A percentile compares a stretch with the other conserved stretches of the same genome.
Evolutionary conservation across 108 stramenopile genomes (phyloP).

Genomic region (Seminavis robusta): DNA sequence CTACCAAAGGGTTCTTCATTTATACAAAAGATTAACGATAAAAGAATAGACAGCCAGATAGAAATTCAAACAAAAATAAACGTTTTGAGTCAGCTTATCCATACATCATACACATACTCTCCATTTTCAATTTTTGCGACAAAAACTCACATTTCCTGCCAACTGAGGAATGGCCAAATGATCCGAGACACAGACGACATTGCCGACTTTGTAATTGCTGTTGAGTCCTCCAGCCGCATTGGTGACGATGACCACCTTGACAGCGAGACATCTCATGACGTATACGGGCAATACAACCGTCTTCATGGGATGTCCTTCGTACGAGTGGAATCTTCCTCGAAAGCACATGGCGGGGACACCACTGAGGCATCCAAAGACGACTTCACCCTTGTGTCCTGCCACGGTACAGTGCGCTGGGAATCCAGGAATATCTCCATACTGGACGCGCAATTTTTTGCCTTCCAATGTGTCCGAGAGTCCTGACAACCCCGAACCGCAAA

Average conservation of each 20-base stretch:
- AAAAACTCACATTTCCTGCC: no score
- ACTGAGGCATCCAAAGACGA: slow-evolving; percentile 77
- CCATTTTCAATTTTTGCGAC: no score
- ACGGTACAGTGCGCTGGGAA: slow-evolving; percentile 83
- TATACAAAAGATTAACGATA: no score
- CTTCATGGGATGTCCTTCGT: slow-evolving; percentile 90
- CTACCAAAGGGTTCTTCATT: slow-evolving; percentile 89
- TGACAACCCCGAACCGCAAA: slow-evolving; percentile 90
- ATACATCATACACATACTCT: no score
- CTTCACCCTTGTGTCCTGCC: slow-evolving; percentile 84
- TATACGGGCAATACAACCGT: slow-evolving; percentile 81
- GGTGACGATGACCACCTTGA: slow-evolving; percentile 79
- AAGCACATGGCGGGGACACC: slow-evolving; percentile 73
- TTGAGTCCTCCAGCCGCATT: slow-evolving; percentile 92
- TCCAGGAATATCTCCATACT: slow-evolving; percentile 78
- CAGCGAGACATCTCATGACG: slow-evolving; percentile 80
- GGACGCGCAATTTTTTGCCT: slow-evolving; percentile 40
- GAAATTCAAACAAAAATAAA: no score
- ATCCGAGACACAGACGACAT: slow-evolving; percentile 84
- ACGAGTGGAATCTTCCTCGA: slow-evolving; percentile 91
- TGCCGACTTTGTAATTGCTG: slow-evolving; percentile 74
- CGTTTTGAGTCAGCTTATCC: no score
- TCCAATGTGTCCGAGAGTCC: slow-evolving; percentile 64
- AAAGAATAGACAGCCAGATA: no score
- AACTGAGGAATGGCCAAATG: slow-evolving; percentile 84